Base-by-base conservation (phyloP, 73 alveolate species). In the Paraurostyla sp. region DNA sequence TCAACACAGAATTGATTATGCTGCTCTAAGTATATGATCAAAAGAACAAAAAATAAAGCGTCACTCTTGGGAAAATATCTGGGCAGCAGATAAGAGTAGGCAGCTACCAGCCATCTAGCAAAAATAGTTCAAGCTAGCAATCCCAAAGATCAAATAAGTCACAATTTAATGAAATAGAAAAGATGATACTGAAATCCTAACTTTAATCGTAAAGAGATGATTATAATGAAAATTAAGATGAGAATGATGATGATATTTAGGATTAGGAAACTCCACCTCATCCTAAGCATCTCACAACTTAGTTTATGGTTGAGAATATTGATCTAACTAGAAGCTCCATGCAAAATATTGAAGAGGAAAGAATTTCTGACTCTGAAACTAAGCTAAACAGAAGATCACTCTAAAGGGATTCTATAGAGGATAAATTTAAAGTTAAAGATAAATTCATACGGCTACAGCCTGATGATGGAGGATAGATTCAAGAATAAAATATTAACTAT, bases 151-250 rank as follows among this genome's bases (percentile, higher is more conserved):
- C 82, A 6, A 58, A 32, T 27, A 9, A 40, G 32, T 56, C 35
- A 65, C 23, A 65, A 30, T 65, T 65, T 40, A 6, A 35, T 38
- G 82, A 65, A 30, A 20, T 65, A 22, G 82, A 65, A 35, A 65
- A 65, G 29, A 40, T 38, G 4, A 65, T 65, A 11, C 16, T 35
- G 25, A 65, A 22, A 40, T 65, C 82, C 1, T 40, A 36, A 38
- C 35, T 2, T 0, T 56, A 22, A 1, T 65, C 82, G 4, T 27
- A 60, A 60, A 50, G 32, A 16, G 9, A 18, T 3, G 51, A 60
- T 7, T 3, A 7, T 23, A 22, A 60, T 6, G 78, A 60, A 27
- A 6, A 60, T 9, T n/a, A 15, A 54, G 71, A 54, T 54, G 71
- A 54, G 22, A n/a, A n/a, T n/a, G 71, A 54, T 22, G 71, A 54